Conservation (phyloP, 129 eudicot genomes). For the Cynara cardunculus region DNA sequence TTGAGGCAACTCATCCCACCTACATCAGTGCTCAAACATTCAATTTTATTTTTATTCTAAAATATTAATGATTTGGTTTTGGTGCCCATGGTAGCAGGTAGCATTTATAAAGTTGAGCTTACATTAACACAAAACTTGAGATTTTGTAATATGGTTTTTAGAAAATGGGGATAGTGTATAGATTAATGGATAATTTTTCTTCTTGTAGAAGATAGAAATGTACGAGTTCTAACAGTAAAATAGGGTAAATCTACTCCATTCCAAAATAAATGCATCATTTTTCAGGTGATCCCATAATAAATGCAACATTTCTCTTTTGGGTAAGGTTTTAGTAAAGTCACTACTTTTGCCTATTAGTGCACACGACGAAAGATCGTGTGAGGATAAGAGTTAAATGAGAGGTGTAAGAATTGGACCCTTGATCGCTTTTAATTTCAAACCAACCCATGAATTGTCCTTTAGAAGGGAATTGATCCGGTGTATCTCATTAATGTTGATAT, state of each 20-base stretch:
- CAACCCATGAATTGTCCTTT: no score
- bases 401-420: no score
- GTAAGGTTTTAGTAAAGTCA: not conserved
- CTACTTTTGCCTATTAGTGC: not conserved
- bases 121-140: not conserved
- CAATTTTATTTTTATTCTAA: not conserved
- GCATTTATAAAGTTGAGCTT: not conserved
- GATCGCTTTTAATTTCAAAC: no score
- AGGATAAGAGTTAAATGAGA: no score
- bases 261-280: not conserved
- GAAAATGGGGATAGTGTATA: not conserved
- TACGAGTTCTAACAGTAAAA: not conserved
- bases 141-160: not conserved
- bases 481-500: no score
- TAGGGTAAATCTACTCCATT: not conserved
- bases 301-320: conserved; percentile 3
- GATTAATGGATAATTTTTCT: no score
- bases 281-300: not conserved
- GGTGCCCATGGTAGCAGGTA: not conserved
- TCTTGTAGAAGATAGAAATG: not conserved
- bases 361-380: no score
- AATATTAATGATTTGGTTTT: not conserved
- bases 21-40: not conserved
- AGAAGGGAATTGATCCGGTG: no score
- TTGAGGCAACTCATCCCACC: not conserved